These are phyloP conservation scores for Tylopilus sp. DNA, from an alignment of 768 basidiomycete species.

Conservation along the genomic window DNA sequence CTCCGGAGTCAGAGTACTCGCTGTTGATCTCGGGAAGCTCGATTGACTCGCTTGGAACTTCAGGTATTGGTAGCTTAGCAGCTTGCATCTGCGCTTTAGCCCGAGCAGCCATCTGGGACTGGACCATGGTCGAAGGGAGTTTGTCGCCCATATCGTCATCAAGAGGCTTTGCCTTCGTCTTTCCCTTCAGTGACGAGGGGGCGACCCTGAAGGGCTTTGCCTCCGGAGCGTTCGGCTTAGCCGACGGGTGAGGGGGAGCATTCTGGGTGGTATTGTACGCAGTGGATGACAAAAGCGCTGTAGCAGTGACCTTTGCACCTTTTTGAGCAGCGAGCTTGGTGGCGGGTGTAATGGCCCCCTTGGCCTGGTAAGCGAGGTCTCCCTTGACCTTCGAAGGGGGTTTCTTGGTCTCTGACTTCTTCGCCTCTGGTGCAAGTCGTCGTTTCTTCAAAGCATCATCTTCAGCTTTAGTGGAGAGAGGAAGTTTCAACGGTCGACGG, in stretches of 20 bases:
- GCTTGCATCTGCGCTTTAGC: slow-evolving; percentile 66
- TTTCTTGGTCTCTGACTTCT: slow-evolving; percentile 61
- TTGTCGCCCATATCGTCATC: slow-evolving; percentile 48
- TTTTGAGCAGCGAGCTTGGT: slow-evolving; percentile 32
- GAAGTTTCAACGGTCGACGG: slow-evolving; percentile 56
- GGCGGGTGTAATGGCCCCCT: slow-evolving; percentile 24
- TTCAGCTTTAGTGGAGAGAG: slow-evolving; percentile 53
- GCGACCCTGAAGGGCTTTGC: slow-evolving; percentile 37
- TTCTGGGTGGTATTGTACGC: slow-evolving; percentile 40
- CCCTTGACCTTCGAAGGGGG: slow-evolving; percentile 54
- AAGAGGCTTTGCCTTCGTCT: slow-evolving; percentile 43
- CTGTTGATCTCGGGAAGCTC: slow-evolving; percentile 94
- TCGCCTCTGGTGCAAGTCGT: slow-evolving; percentile 49
- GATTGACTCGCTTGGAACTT: slow-evolving; percentile 71
- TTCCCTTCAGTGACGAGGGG: slow-evolving; percentile 39
- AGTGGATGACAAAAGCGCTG: slow-evolving; percentile 36
- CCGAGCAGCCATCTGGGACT: slow-evolving; percentile 69
- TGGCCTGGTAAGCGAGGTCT: slow-evolving; percentile 26
- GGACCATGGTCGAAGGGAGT: slow-evolving; percentile 61
- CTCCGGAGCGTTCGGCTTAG: slow-evolving; percentile 30
- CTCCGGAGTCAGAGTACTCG: slow-evolving; percentile 96
- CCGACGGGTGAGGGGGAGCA: slow-evolving; percentile 22
- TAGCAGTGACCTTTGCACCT: slow-evolving; percentile 31
- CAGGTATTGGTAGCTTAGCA: slow-evolving; percentile 44
- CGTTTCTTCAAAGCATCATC: slow-evolving; percentile 74